A percentile compares a stretch with the other conserved stretches of the same genome.
Conservation (phyloP, 257 asterid genomes). For the Ilex asprella region DNA sequence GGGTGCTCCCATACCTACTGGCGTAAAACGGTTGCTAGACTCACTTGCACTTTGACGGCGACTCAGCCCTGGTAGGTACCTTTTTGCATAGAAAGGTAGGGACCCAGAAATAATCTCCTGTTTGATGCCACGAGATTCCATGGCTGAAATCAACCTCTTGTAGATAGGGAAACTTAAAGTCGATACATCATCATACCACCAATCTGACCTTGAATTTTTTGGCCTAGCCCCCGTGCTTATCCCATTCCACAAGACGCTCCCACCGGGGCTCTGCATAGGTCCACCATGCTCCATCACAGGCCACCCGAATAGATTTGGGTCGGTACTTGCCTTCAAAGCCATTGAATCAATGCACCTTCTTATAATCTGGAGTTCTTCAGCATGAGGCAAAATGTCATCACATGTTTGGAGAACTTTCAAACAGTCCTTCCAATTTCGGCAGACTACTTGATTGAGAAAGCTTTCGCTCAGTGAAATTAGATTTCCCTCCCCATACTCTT, state of each 20-base stretch:
- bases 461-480: slow-evolving; percentile 68
- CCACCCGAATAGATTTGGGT: slow-evolving; percentile 88
- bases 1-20: slow-evolving; percentile 28
- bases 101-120: slow-evolving; percentile 74
- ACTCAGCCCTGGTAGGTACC: slow-evolving; percentile 70
- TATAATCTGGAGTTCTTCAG: slow-evolving; percentile 65
- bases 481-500: slow-evolving; percentile 85
- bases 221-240: slow-evolving; percentile 97
- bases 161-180: slow-evolving; percentile 63
- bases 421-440: slow-evolving; percentile 79
- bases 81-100: slow-evolving; percentile 59
- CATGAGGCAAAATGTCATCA: slow-evolving; percentile 54
- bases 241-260: slow-evolving; percentile 93
- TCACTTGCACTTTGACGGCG: slow-evolving; percentile 53
- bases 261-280: slow-evolving; percentile 98
- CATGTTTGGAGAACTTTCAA: slow-evolving; percentile 77
- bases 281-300: slow-evolving; percentile 87
- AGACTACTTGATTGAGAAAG: slow-evolving; percentile 73
- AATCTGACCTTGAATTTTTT: slow-evolving; percentile 55
- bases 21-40: slow-evolving; percentile 43
- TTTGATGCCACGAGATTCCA: slow-evolving; percentile 69
- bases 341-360: slow-evolving; percentile 73
- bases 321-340: slow-evolving; percentile 72
- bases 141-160: slow-evolving; percentile 60
- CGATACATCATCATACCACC: slow-evolving; percentile 99